phyloP scores from a whole-genome alignment of 2,329 filamentous ascomycete species.

The Phaeosphaeriaceae sp. region DNA sequence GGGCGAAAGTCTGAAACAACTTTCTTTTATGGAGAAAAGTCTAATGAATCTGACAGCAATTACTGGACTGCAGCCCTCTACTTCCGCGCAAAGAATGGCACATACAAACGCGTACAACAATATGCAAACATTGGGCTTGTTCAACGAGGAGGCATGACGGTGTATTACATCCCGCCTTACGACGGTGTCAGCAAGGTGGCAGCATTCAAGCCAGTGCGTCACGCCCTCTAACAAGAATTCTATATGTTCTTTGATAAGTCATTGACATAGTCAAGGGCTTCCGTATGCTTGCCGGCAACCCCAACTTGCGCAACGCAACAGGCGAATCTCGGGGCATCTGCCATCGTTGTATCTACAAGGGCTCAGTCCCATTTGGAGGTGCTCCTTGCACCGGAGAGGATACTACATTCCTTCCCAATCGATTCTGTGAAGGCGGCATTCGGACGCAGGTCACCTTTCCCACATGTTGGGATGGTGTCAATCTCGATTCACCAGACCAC shows the following conservation, averaged over 20 bases:
- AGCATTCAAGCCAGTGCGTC: slow-evolving; percentile 35
- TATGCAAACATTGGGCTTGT: slow-evolving; percentile 28
- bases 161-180: slow-evolving; percentile 42
- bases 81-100: slow-evolving; percentile 37
- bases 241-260: slow-evolving; percentile 11
- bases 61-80: slow-evolving; percentile 44
- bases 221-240: background rate
- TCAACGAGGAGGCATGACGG: slow-evolving; percentile 38
- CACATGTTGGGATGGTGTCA: slow-evolving; percentile 59
- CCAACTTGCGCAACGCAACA: slow-evolving; percentile 34
- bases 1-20: too few relatives aligned
- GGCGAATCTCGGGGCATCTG: slow-evolving; percentile 38
- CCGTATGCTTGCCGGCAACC: slow-evolving; percentile 56
- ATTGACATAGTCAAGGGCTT: slow-evolving; percentile 39
- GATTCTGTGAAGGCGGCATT: slow-evolving; percentile 53
- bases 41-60: slow-evolving; percentile 12
- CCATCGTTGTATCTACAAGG: slow-evolving; percentile 41
- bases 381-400: slow-evolving; percentile 50
- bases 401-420: slow-evolving; percentile 45
- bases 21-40: too few relatives aligned
- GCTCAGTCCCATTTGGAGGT: slow-evolving; percentile 37
- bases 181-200: slow-evolving; percentile 34
- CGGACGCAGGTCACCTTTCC: slow-evolving; percentile 55
- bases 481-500: slow-evolving; percentile 61
- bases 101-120: slow-evolving; percentile 38